Conservation (phyloP, 2,329 filamentous ascomycete genomes). For the Ascochyta clinopodiicola region DNA sequence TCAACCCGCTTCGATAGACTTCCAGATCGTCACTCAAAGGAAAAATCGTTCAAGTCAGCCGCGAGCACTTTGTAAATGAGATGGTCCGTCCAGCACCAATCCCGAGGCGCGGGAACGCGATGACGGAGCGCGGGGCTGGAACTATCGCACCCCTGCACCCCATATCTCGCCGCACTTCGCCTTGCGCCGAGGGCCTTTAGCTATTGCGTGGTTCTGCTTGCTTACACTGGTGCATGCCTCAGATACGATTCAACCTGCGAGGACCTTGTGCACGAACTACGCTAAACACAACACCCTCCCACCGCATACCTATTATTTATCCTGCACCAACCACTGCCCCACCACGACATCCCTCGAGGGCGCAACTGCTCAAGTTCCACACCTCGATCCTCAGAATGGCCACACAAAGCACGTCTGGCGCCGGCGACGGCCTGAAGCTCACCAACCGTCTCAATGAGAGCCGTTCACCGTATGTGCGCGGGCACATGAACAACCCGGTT, state of each 20-base stretch:
- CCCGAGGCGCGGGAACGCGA: slow-evolving; percentile 5
- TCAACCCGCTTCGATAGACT: not conserved
- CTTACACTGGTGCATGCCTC: slow-evolving; percentile 34
- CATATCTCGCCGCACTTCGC: slow-evolving; percentile 17
- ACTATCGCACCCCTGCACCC: slow-evolving; percentile 11
- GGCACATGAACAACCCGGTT: slow-evolving; percentile 80
- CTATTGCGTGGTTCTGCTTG: slow-evolving; percentile 7
- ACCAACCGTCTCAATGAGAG: slow-evolving; percentile 66
- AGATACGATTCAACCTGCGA: slow-evolving; percentile 36
- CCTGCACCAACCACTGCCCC: slow-evolving; percentile 17
- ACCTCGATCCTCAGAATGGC: slow-evolving; percentile 42
- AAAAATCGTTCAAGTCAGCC: slow-evolving; percentile 14
- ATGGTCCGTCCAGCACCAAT: slow-evolving; percentile 8
- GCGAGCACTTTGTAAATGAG: slow-evolving; percentile 3
- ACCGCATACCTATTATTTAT: slow-evolving; percentile 1
- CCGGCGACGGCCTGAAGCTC: slow-evolving; percentile 47
- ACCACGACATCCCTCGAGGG: slow-evolving; percentile 20
- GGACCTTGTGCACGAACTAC: slow-evolving; percentile 32
- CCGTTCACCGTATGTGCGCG: slow-evolving; percentile 73
- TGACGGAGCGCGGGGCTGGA: slow-evolving; percentile 15
- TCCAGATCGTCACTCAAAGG: slow-evolving; percentile 1
- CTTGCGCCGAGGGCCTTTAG: slow-evolving; percentile 5
- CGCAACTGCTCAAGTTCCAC: slow-evolving; percentile 34
- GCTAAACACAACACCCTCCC: slow-evolving; percentile 13
- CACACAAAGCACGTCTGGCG: slow-evolving; percentile 26